Conservation (phyloP, 768 basidiomycete genomes). For the Serendipita sp. region DNA sequence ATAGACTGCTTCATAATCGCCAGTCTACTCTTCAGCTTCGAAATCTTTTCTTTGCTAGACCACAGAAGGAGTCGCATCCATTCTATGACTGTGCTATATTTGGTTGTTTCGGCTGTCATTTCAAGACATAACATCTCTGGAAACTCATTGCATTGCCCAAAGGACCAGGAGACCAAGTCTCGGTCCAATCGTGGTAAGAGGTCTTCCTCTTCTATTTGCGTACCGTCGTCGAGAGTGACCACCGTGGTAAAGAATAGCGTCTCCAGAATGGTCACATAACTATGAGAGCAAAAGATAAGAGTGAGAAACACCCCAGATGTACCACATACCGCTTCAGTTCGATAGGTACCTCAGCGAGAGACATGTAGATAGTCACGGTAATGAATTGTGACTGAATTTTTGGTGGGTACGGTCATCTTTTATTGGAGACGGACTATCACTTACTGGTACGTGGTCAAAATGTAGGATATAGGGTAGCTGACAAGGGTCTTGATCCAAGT, state of each 20-base stretch:
- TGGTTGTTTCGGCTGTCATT: slow-evolving; percentile 68
- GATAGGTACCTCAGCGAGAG: slow-evolving; percentile 54
- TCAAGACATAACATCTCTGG: slow-evolving; percentile 59
- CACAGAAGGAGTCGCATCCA: slow-evolving; percentile 80
- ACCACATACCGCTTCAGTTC: slow-evolving; percentile 54
- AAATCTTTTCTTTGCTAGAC: slow-evolving; percentile 48
- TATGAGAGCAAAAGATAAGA: slow-evolving; percentile 33
- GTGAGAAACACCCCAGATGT: neutral
- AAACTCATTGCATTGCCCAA: slow-evolving; percentile 53
- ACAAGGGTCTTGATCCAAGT: slow-evolving; percentile 52
- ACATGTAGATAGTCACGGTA: slow-evolving; percentile 62
- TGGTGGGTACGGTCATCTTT: neutral
- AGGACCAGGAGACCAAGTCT: slow-evolving; percentile 71
- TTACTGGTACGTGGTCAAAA: slow-evolving; percentile 82
- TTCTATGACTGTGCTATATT: slow-evolving; percentile 64
- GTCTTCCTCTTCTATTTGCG: slow-evolving; percentile 64
- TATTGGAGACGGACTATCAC: slow-evolving; percentile 14
- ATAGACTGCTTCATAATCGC: slow-evolving; percentile 87
- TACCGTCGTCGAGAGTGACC: slow-evolving; percentile 42
- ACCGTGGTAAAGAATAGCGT: slow-evolving; percentile 85
- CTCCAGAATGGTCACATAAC: slow-evolving; percentile 54
- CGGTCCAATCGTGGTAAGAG: slow-evolving; percentile 83
- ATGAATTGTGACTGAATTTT: slow-evolving; percentile 86
- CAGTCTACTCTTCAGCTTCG: slow-evolving; percentile 49
- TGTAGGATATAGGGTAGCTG: slow-evolving; percentile 78